These are phyloP conservation scores for Cryptococcus sp. DNA, from an alignment of 1,284 basidiomycete species.

Conservation along the genomic window DNA sequence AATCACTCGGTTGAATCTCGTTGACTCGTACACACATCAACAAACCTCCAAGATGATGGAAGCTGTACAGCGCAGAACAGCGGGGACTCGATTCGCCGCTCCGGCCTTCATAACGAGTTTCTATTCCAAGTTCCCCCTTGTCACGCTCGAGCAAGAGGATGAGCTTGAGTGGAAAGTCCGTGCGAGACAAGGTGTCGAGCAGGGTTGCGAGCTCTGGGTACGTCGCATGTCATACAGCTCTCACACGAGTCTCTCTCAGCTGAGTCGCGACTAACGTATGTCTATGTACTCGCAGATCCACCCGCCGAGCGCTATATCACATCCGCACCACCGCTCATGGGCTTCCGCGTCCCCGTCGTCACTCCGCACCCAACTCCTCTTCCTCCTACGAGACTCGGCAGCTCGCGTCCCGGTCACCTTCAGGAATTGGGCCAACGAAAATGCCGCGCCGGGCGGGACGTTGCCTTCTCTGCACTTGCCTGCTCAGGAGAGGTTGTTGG, in stretches of 20 bases:
- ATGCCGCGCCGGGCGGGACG: constrained; percentile 37
- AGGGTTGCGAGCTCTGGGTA: constrained; percentile 24
- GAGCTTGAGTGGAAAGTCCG: constrained; percentile 32
- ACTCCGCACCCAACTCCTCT: constrained; percentile 45
- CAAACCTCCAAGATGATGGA: constrained; percentile 6
- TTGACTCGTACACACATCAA: background rate
- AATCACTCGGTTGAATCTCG: background rate
- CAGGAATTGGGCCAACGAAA: constrained; percentile 38
- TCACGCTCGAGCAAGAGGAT: constrained; percentile 46
- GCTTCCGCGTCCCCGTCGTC: constrained; percentile 37
- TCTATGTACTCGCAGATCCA: constrained; percentile 25
- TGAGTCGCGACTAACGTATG: too few relatives aligned
- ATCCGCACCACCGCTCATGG: constrained; percentile 33
- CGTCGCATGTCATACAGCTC: background rate
- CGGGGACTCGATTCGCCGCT: constrained; percentile 27
- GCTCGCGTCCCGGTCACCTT: constrained; percentile 27
- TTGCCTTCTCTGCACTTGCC: constrained; percentile 39
- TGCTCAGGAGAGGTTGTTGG: constrained; percentile 32
- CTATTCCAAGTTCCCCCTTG: constrained; percentile 50
- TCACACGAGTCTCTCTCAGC: too few relatives aligned
- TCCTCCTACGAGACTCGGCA: constrained; percentile 37
- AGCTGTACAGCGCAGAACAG: background rate
- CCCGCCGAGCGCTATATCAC: constrained; percentile 19
- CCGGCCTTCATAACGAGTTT: constrained; percentile 42
- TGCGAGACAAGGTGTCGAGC: background rate